phyloP scores from a whole-genome alignment of 1,284 basidiomycete species.

The Blastosporella zonata region DNA sequence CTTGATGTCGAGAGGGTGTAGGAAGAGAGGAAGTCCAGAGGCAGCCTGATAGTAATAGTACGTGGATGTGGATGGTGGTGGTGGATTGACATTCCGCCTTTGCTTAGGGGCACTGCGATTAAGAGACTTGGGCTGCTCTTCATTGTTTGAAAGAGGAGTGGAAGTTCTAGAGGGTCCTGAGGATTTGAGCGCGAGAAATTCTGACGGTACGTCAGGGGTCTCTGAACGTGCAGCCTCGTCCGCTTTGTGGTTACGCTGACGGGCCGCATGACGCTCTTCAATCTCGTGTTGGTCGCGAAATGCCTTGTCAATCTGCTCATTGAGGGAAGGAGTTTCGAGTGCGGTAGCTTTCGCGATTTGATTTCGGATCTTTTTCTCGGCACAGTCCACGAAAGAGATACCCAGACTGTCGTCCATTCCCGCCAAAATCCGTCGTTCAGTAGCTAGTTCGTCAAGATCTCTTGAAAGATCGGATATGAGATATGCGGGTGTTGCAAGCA shows the following conservation, averaged over 20 bases:
- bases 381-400: constrained; percentile 77
- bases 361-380: constrained; percentile 69
- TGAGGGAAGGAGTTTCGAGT: constrained; percentile 63
- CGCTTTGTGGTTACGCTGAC: constrained; percentile 38
- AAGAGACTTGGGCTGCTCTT: constrained; percentile 21
- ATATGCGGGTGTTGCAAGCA: constrained; percentile 91
- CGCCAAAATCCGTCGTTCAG: constrained; percentile 63
- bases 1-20: constrained; percentile 95
- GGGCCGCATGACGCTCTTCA: constrained; percentile 36
- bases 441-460: constrained; percentile 73
- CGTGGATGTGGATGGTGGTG: constrained; percentile 74
- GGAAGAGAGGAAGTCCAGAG: constrained; percentile 87
- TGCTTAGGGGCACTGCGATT: constrained; percentile 47
- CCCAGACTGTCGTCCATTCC: constrained; percentile 75
- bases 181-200: constrained; percentile 46
- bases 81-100: constrained; percentile 76
- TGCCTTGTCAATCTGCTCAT: constrained; percentile 58
- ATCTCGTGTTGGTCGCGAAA: constrained; percentile 59
- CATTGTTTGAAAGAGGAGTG: constrained; percentile 19
- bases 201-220: constrained; percentile 41
- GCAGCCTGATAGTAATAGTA: constrained; percentile 97
- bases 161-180: constrained; percentile 22
- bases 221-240: constrained; percentile 26
- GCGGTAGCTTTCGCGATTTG: constrained; percentile 79
- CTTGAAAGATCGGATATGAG: constrained; percentile 70